Evolutionary conservation across 2,329 filamentous ascomycete species (phyloP).

Genomic region (Onygenales sp.): DNA sequence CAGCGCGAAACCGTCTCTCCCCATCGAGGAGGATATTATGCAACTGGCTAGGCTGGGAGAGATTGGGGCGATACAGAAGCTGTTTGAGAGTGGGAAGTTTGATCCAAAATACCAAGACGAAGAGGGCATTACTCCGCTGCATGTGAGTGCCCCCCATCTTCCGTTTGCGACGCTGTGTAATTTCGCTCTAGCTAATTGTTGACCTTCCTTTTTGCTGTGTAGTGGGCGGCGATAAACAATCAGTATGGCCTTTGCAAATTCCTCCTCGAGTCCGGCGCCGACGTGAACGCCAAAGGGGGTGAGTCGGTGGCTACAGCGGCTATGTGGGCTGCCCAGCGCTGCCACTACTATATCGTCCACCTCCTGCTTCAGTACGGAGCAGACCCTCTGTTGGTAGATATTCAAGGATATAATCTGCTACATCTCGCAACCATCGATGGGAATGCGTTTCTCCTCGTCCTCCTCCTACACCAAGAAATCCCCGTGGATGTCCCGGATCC

Average conservation of each 20-base stretch:
- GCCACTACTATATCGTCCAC: constrained; percentile 93
- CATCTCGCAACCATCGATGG: constrained; percentile 97
- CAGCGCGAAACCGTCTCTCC: constrained; percentile 24
- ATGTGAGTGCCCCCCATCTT: constrained; percentile 50
- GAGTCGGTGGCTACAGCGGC: constrained; percentile 89
- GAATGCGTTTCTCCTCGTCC: constrained; percentile 78
- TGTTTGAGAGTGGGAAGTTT: constrained; percentile 74
- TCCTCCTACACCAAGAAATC: constrained; percentile 90
- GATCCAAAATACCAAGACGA: constrained; percentile 78
- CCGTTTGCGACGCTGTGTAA: constrained; percentile 1
- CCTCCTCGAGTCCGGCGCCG: constrained; percentile 73
- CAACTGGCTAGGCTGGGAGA: constrained; percentile 86
- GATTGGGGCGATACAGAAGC: constrained; percentile 72
- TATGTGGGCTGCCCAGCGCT: constrained; percentile 94
- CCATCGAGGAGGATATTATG: constrained; percentile 75
- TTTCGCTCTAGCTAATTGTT: constrained; percentile 9
- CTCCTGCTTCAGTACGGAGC: constrained; percentile 84
- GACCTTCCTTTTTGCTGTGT: constrained; percentile 12
- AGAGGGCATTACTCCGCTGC: constrained; percentile 89
- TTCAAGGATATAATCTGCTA: constrained; percentile 95
- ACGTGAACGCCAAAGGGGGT: constrained; percentile 91
- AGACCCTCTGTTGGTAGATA: constrained; percentile 83
- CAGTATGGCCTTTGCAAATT: constrained; percentile 97
- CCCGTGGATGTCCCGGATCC: constrained; percentile 84
- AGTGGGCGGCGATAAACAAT: constrained; percentile 99